Percentiles rank a stretch among this genome's conserved stretches.
These are phyloP conservation scores for Laetiporus sulphureus DNA, from an alignment of 1,284 basidiomycete species.

Conservation along the genomic window DNA sequence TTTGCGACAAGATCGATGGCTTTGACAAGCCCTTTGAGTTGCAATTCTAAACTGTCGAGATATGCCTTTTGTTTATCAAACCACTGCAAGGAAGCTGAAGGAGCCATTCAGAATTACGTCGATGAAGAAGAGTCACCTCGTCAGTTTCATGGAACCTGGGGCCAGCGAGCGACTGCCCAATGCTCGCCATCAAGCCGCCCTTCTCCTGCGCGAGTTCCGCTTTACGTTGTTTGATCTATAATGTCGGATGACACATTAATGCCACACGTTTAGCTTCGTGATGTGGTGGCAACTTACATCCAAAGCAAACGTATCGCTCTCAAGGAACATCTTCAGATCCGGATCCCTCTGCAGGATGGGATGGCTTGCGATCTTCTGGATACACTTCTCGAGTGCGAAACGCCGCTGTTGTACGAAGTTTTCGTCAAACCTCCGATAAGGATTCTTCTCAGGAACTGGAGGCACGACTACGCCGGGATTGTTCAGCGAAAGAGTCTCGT, in stretches of 20 bases:
- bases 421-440: conserved; percentile 86
- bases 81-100: conserved; percentile 51
- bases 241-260: not conserved
- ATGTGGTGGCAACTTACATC: conserved; percentile 46
- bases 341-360: conserved; percentile 79
- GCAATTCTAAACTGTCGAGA: conserved; percentile 86
- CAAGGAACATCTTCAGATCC: conserved; percentile 83
- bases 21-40: conserved; percentile 82
- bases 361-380: conserved; percentile 85
- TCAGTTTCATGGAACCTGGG: conserved; percentile 90
- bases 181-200: conserved; percentile 74
- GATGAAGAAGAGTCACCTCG: conserved; percentile 44
- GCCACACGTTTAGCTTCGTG: conserved; percentile 7
- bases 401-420: conserved; percentile 84
- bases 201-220: conserved; percentile 68
- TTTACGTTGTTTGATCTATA: conserved; percentile 82
- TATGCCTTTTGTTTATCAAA: conserved; percentile 86
- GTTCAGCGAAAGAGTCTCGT: conserved; percentile 83
- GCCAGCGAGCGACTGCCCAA: conserved; percentile 74
- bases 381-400: conserved; percentile 80
- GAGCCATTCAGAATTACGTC: not conserved
- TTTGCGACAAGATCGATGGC: conserved; percentile 80
- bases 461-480: conserved; percentile 98
- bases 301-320: conserved; percentile 78
- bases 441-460: conserved; percentile 92